Base-by-base conservation (phyloP, 1,284 basidiomycete genomes). In the Moesziomyces globuligerus region DNA sequence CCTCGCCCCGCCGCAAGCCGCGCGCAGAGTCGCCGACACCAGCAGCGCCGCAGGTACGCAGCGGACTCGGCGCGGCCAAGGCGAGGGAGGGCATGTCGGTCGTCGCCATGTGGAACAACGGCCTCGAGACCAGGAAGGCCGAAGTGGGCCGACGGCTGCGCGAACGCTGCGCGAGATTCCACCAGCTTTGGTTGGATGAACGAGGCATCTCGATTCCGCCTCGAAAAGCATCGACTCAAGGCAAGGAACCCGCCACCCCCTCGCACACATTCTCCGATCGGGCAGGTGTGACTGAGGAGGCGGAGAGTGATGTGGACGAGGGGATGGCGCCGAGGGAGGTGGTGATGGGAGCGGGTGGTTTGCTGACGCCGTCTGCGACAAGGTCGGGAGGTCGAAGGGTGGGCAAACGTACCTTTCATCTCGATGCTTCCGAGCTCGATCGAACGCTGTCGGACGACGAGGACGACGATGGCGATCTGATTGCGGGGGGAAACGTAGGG, bases 281-380 rank as follows among this genome's bases (percentile, higher is more conserved):
- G 13, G 37, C 23, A 11, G 26, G 57, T 10, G 57, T 45, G 7
- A 23, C 49, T 32, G 25, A 41, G n/a, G n/a, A n/a, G 23, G 21
- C 29, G 94, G 78, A 97, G 88, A 73, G 93, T 83, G 85, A 97
- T 93, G 79, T 89, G 87, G 25, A 92, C 89, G 34, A 93, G 87
- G 38, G 96, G 86, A 69, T 94, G 88, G 84, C 90, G 60, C 90
- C 90, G 55, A 96, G 87, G 18, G 90, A 89, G 57, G 93, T 92
- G 74, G 93, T 86, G 20, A 57, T 58, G 57, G 68, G 68, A 10
- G 57, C 56, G 18, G 70, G 70, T 4, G 68, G 68, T 0, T 34
- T 71, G 5, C 36, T 60, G 20, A 71, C 68, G 3, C 68, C 70
- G 0, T 68, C 70, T 3, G 64, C 64, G 3, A 72, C 70, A 1